A percentile compares a stretch with the other conserved stretches of the same genome.
These are phyloP conservation scores for Auricularia heimuer DNA, from an alignment of 768 basidiomycete species.

Conservation along the genomic window DNA sequence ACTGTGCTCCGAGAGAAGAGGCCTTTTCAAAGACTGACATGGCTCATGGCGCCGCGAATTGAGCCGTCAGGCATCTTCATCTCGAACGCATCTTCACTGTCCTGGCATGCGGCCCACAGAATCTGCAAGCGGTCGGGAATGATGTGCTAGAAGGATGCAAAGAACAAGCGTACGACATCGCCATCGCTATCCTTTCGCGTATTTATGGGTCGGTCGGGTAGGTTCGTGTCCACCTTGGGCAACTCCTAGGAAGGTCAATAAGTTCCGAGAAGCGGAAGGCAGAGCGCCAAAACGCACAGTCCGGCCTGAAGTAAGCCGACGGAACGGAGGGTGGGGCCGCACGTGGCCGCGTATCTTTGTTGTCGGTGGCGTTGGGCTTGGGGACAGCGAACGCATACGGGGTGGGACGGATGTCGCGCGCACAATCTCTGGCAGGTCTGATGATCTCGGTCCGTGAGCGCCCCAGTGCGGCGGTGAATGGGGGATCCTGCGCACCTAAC, in stretches of 20 bases:
- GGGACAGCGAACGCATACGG: not conserved
- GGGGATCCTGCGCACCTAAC: not conserved
- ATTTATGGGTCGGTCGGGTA: not conserved
- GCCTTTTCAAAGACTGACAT: not conserved
- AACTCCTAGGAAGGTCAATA: not conserved
- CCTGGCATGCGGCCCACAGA: constrained; percentile 6
- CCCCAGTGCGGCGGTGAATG: too few relatives aligned
- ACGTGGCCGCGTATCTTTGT: not conserved
- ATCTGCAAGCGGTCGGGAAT: not conserved
- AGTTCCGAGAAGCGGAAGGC: not conserved
- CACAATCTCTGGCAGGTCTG: not conserved
- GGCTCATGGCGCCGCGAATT: constrained; percentile 5
- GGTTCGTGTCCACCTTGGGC: not conserved
- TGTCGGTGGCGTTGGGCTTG: not conserved
- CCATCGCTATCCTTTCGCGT: constrained; percentile 5
- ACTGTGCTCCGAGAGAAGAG: not conserved
- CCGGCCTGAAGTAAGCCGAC: not conserved
- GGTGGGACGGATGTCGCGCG: not conserved
- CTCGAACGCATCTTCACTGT: not conserved
- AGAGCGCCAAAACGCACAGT: not conserved
- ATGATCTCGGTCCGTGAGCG: too few relatives aligned
- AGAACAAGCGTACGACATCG: not conserved
- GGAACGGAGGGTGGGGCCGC: not conserved
- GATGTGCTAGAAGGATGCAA: too few relatives aligned
- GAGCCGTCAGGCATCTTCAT: constrained; percentile 1